Evolutionary conservation across 768 basidiomycete species (phyloP).

Genomic region (Boletus edulis): DNA sequence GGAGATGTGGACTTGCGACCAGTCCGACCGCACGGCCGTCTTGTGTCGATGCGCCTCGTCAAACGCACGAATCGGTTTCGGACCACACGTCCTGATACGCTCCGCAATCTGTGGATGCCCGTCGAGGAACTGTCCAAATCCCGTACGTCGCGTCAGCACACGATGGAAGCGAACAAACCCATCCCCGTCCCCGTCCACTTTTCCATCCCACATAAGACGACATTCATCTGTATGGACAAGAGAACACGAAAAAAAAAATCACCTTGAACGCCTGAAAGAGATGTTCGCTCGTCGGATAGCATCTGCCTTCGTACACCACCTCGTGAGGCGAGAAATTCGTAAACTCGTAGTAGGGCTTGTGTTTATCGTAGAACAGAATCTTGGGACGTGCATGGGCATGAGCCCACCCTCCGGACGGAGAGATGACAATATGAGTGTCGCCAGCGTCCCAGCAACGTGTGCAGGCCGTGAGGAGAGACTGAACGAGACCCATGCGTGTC

Average conservation of each 20-base stretch:
- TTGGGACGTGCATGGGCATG: slow-evolving; percentile 24
- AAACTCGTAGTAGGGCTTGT: slow-evolving; percentile 65
- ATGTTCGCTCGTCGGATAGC: slow-evolving; percentile 75
- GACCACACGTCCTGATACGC: slow-evolving; percentile 62
- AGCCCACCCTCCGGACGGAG: slow-evolving; percentile 21
- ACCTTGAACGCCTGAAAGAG: slow-evolving; percentile 77
- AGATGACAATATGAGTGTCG: slow-evolving; percentile 28
- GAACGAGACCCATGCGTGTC: slow-evolving; percentile 17
- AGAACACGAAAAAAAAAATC: neutral
- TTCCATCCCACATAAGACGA: too few species aligned
- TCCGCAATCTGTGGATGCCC: slow-evolving; percentile 63
- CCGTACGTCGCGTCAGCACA: slow-evolving; percentile 1
- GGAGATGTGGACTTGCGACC: slow-evolving; percentile 62
- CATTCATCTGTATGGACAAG: too few species aligned
- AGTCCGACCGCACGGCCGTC: slow-evolving; percentile 59
- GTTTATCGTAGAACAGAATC: slow-evolving; percentile 63
- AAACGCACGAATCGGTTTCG: slow-evolving; percentile 59
- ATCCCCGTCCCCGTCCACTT: too few species aligned
- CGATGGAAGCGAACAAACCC: too few species aligned
- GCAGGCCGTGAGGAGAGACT: slow-evolving; percentile 16
- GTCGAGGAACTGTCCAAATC: slow-evolving; percentile 49
- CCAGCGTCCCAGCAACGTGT: slow-evolving; percentile 27
- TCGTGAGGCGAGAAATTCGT: slow-evolving; percentile 72
- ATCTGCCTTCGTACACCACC: slow-evolving; percentile 60
- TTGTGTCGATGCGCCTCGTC: slow-evolving; percentile 68